These are phyloP conservation scores for Fragosphaeria purpurea DNA, from an alignment of 2,329 filamentous ascomycete species.

Conservation along the genomic window DNA sequence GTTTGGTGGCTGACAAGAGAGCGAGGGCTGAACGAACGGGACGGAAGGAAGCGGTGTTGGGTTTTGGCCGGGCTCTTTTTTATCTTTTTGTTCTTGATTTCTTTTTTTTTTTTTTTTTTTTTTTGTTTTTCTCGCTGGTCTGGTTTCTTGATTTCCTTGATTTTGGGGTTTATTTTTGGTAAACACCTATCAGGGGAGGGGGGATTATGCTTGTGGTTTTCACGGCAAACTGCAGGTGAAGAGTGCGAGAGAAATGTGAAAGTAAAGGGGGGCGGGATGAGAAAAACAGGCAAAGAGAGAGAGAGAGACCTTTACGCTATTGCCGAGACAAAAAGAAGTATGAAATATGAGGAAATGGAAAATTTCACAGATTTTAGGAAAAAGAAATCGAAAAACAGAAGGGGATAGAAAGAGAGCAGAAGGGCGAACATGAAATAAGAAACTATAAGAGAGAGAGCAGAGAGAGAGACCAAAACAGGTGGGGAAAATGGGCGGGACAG, in stretches of 20 bases:
- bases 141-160: neutral
- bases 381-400: neutral
- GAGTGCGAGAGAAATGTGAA: neutral
- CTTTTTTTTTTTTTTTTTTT: slow-evolving; percentile 2
- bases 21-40: slow-evolving; percentile 14
- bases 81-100: slow-evolving; percentile 1
- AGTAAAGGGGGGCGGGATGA: neutral
- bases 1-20: slow-evolving; percentile 3
- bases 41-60: slow-evolving; percentile 3
- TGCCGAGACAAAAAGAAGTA: no score
- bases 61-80: neutral
- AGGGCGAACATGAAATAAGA: neutral
- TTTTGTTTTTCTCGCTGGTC: neutral
- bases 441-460: neutral
- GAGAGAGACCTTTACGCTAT: no score
- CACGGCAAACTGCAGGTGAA: slow-evolving; percentile 3
- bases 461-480: slow-evolving; percentile 2
- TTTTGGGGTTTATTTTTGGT: neutral
- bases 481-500: slow-evolving; percentile 3
- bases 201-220: neutral
- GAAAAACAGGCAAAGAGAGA: neutral
- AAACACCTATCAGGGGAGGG: slow-evolving; percentile 4
- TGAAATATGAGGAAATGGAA: no score
- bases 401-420: neutral
- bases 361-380: neutral